Evolutionary conservation across 768 basidiomycete genomes (phyloP).

Genomic region (Aureoboletus auriporus): DNA sequence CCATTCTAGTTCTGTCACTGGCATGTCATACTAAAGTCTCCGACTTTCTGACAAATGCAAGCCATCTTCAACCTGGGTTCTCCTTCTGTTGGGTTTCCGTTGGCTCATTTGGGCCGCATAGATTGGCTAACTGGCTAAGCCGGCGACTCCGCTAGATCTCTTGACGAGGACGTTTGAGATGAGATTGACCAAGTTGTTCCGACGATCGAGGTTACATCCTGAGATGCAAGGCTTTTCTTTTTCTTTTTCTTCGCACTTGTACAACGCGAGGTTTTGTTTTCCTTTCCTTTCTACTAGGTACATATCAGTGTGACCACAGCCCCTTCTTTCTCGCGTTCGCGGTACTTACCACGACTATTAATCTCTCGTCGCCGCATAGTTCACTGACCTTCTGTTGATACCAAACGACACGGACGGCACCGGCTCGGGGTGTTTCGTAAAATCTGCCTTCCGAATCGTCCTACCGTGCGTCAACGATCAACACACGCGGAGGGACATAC

Average conservation of each 20-base stretch:
- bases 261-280: too few relatives aligned
- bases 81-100: neutral
- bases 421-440: constrained; percentile 55
- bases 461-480: constrained; percentile 25
- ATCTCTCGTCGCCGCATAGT: too few relatives aligned
- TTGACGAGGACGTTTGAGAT: constrained; percentile 83
- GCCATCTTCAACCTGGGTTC: constrained; percentile 92
- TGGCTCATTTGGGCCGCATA: constrained; percentile 26
- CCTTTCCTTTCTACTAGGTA: neutral
- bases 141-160: constrained; percentile 85
- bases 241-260: too few relatives aligned
- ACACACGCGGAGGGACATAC: constrained; percentile 33
- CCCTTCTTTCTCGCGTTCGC: too few relatives aligned
- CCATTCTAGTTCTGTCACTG: too few relatives aligned
- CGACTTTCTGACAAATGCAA: constrained; percentile 99
- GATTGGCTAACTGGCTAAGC: constrained; percentile 91
- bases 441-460: constrained; percentile 67
- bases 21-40: too few relatives aligned
- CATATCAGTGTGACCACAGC: too few relatives aligned
- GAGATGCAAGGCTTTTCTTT: too few relatives aligned
- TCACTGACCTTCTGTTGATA: constrained; percentile 47
- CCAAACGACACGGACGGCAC: constrained; percentile 69
- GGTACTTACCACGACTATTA: too few relatives aligned
- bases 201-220: constrained; percentile 29
- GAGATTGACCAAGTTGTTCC: constrained; percentile 21